Evolutionary conservation across 202 grass and related monocot genomes (phyloP).

Genomic region (Cymbopogon flexuosus): DNA sequence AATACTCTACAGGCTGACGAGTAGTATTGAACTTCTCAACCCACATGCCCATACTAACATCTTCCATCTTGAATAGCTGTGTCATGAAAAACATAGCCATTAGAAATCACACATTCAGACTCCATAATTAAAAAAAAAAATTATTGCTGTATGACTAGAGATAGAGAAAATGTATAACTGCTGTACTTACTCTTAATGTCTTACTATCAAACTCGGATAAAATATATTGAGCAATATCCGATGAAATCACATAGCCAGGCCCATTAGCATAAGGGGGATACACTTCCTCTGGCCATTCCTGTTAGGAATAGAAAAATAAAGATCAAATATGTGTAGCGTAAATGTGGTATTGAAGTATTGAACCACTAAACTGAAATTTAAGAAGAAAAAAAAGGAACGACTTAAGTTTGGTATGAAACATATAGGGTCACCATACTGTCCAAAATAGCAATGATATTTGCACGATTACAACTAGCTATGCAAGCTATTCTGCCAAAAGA

Average conservation of each 20-base stretch:
- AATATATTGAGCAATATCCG: constrained; percentile 68
- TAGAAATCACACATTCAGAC: background rate
- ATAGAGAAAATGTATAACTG: background rate
- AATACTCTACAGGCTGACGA: constrained; percentile 27
- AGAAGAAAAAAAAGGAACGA: no score
- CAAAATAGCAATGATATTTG: background rate
- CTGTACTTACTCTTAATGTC: constrained; percentile 49
- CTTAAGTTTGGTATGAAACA: background rate
- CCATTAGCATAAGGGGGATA: constrained; percentile 92
- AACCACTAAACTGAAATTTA: background rate
- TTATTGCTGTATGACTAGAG: background rate
- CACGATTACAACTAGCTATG: background rate
- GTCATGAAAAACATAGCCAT: background rate
- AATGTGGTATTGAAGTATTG: background rate
- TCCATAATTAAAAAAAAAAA: background rate
- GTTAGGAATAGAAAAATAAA: constrained; percentile 21
- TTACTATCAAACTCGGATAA: constrained; percentile 69
- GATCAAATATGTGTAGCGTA: background rate
- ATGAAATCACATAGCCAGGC: constrained; percentile 73
- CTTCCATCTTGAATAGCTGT: constrained; percentile 95
- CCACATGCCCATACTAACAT: constrained; percentile 97
- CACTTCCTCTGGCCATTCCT: constrained; percentile 89
- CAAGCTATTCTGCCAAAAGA: background rate
- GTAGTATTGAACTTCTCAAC: constrained; percentile 64
- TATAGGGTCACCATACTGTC: background rate